Conservation (phyloP, 2,329 filamentous ascomycete genomes). For the Colletotrichum kahawae region DNA sequence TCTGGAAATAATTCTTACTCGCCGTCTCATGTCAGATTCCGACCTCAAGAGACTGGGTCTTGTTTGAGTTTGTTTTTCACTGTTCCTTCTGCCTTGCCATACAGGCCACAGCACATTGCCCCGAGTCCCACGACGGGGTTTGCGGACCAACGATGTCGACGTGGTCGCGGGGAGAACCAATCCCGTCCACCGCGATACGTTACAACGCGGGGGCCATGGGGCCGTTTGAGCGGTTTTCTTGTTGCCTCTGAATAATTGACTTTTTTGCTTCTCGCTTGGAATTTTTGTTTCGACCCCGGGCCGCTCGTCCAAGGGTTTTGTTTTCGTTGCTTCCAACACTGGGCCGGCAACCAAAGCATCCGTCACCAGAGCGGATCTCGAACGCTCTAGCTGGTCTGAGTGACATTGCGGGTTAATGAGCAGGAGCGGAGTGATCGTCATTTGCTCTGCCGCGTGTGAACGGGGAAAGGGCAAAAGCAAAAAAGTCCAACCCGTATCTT, state of each 20-base stretch:
- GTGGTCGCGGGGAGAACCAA: slow-evolving; percentile 8
- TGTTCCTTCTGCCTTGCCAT: neutral
- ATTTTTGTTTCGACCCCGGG: neutral
- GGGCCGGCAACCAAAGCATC: neutral
- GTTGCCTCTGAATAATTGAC: neutral
- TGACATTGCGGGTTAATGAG: neutral
- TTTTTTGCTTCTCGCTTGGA: neutral
- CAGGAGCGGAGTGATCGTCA: slow-evolving; percentile 1
- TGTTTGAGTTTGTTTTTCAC: neutral
- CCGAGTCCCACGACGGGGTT: neutral
- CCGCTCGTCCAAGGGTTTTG: neutral
- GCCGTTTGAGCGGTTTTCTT: slow-evolving; percentile 11
- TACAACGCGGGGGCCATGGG: neutral
- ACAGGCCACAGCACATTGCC: neutral
- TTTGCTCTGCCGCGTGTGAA: neutral
- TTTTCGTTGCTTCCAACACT: neutral
- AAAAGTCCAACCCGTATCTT: slow-evolving; percentile 2
- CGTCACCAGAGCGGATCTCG: neutral
- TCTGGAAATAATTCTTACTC: neutral
- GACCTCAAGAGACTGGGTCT: neutral
- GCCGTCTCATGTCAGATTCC: neutral
- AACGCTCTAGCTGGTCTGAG: neutral
- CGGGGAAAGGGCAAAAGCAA: neutral
- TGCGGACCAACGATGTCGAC: slow-evolving; percentile 3
- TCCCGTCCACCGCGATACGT: neutral